These are phyloP conservation scores for Corniculantispora saksenae DNA, from an alignment of 2,329 filamentous ascomycete species.

Conservation along the genomic window DNA sequence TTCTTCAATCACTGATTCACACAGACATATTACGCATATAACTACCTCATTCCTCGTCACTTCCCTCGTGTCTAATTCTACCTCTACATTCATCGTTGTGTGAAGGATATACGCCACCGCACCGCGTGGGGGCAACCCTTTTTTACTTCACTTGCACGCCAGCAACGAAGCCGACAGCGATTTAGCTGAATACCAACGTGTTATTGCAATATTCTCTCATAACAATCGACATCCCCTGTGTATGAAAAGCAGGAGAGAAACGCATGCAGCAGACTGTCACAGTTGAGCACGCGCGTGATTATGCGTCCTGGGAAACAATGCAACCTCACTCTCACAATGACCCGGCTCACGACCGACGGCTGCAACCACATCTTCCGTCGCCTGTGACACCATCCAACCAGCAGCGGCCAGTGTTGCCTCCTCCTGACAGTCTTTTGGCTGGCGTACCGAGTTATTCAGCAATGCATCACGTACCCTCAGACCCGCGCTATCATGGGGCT, in stretches of 20 bases:
- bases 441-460: constrained; percentile 22
- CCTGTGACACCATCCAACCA: constrained; percentile 22
- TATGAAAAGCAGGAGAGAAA: background rate
- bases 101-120: background rate
- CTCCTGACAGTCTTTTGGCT: constrained; percentile 28
- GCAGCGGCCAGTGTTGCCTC: constrained; percentile 31
- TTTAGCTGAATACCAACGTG: background rate
- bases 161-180: background rate
- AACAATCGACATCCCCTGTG: background rate
- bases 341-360: constrained; percentile 12
- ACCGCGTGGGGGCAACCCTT: background rate
- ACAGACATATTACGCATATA: constrained; percentile 7
- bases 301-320: constrained; percentile 10
- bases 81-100: background rate
- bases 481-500: constrained; percentile 3
- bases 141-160: background rate
- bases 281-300: constrained; percentile 2
- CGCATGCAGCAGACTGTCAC: background rate
- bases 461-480: background rate
- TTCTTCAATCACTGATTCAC: constrained; percentile 1
- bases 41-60: constrained; percentile 1
- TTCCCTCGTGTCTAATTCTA: background rate
- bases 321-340: constrained; percentile 19
- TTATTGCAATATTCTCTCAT: background rate
- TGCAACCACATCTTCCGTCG: background rate